Base-by-base conservation (phyloP, 2,329 filamentous ascomycete species). In the Colletotrichum melonis region DNA sequence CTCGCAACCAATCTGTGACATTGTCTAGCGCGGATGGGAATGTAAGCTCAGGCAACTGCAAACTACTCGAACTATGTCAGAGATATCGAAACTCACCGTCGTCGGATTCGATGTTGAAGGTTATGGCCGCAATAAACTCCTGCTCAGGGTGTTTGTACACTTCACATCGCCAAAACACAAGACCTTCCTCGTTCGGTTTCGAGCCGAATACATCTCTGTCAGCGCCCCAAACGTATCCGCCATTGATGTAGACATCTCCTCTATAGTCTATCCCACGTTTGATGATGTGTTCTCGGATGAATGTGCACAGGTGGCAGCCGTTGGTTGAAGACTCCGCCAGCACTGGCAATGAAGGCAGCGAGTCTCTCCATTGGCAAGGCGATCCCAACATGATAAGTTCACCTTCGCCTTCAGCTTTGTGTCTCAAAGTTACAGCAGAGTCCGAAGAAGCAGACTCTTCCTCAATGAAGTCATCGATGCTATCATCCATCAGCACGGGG, bases 141-240 rank as follows among this genome's bases (percentile, higher is more conserved):
- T 24, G n/a, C 1, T 19, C 28, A 11, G 42, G 9, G 28, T 5
- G 7, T 3, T 67, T 55, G 11, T 67, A 67, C 4, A 67, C 38
- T 42, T 62, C 56, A 19, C 65, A 62, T 9, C 65, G 32, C 65
- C 65, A 62, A 42, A 67, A 67, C 2, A 46, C 56, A 16, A 67
- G 35, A 6, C 65, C 65, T 2, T 46, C 24, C 5, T 67, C 30
- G 4, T 22, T 54, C 4, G 26, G 11, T 1, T n/a, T 35, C 24
- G 35, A 19, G 22, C 26, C 56, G 16, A 55, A 54, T 4, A 30
- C 19, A 9, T 62, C 30, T 42, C 65, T 22, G 8, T 67, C 32
- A 1, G 12, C 65, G 4, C 42, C 65, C 65, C 65, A 67, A 5
- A 54, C 12, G 57, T 67, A 67, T 1, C 56, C 56, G 1, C 38